phyloP scores from a whole-genome alignment of 2,329 filamentous ascomycete species.

The Shiraia sp. region DNA sequence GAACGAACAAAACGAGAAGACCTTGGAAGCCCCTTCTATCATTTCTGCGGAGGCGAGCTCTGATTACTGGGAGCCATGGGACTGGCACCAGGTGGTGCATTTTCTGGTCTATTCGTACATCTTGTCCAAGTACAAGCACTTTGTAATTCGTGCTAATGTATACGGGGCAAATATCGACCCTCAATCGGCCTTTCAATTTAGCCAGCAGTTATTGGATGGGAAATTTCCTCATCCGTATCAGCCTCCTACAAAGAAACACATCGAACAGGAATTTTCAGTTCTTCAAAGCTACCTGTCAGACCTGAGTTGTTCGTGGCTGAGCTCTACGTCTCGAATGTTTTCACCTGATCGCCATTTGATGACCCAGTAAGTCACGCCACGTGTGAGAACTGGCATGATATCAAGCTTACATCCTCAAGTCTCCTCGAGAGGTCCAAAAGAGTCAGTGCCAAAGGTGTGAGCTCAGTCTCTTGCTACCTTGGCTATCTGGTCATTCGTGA shows the following conservation, averaged over 20 bases:
- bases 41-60: neutral
- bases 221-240: slow-evolving; percentile 6
- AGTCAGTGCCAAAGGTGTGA: slow-evolving; percentile 1
- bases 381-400: neutral
- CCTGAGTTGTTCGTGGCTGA: slow-evolving; percentile 6
- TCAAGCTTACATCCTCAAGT: neutral
- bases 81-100: slow-evolving; percentile 8
- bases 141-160: slow-evolving; percentile 2
- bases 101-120: slow-evolving; percentile 7
- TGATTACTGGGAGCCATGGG: slow-evolving; percentile 1
- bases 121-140: slow-evolving; percentile 7
- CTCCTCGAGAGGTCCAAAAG: slow-evolving; percentile 2
- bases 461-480: neutral
- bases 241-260: slow-evolving; percentile 3
- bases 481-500: slow-evolving; percentile 1
- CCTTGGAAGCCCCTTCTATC: neutral
- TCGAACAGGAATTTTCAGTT: slow-evolving; percentile 4
- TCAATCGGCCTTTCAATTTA: slow-evolving; percentile 2
- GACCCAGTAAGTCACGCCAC: neutral
- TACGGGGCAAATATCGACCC: slow-evolving; percentile 6
- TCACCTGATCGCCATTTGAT: slow-evolving; percentile 1
- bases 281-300: slow-evolving; percentile 7
- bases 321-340: slow-evolving; percentile 4
- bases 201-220: slow-evolving; percentile 1
- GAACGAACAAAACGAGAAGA: neutral